Conservation (phyloP, 306 rosid species). For the Ammopiptanthus mongolicus region DNA sequence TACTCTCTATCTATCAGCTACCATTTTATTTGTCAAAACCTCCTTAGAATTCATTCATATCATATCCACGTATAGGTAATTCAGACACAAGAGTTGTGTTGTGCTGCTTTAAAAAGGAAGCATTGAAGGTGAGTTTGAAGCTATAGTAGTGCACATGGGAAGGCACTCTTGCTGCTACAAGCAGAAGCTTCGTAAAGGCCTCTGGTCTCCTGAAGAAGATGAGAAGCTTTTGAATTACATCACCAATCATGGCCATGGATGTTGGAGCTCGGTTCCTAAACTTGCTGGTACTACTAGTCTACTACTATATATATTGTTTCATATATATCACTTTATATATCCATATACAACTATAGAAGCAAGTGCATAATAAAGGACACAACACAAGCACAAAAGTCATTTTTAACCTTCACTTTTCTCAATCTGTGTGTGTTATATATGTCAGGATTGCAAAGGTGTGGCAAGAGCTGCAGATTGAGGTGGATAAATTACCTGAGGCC, state of each 20-base stretch:
- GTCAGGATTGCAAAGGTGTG: conserved; percentile 86
- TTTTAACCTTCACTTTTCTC: background rate
- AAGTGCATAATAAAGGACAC: background rate
- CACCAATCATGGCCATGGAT: conserved; percentile 93
- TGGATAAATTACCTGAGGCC: conserved; percentile 97
- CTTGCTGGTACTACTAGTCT: conserved; percentile 63
- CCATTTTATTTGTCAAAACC: conserved; percentile 41
- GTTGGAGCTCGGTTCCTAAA: conserved; percentile 98
- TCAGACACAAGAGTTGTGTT: background rate
- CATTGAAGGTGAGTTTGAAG: conserved; percentile 26
- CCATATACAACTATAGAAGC: background rate
- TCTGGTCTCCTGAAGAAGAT: conserved; percentile 99
- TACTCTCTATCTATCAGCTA: conserved; percentile 42
- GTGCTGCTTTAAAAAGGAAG: conserved; percentile 18
- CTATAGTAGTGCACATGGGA: conserved; percentile 59
- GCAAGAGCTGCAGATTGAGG: conserved; percentile 91
- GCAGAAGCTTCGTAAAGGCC: conserved; percentile 96
- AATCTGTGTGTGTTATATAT: background rate
- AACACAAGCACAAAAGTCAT: background rate
- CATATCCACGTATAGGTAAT: conserved; percentile 8
- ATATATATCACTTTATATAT: background rate
- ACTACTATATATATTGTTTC: background rate
- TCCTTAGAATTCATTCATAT: conserved; percentile 15
- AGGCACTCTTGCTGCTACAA: conserved; percentile 96
- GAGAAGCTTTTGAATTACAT: conserved; percentile 87